Base-by-base conservation (phyloP, 768 basidiomycete species). In the Suillus brevipes region DNA sequence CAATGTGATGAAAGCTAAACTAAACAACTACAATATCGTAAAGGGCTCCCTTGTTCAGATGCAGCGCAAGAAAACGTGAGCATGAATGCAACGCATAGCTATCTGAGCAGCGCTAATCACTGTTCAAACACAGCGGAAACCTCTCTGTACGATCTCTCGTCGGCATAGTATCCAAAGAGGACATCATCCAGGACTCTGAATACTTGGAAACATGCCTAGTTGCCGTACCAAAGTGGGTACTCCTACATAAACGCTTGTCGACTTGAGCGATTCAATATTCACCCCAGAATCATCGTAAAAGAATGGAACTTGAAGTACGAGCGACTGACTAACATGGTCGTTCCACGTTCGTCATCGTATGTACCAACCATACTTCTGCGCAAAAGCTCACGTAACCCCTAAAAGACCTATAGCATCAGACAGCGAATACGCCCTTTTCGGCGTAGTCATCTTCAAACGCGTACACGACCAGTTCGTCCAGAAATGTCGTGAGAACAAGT, bases 401-500 rank as follows among this genome's bases (percentile, higher is more conserved):
- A 62, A 57, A 75, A 97, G 94, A 61, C 77, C 84, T 66, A 84
- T 98, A 60, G 83, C 89, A 4, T 85, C 89, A 34, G 97, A 99
- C 73, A 90, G 94, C 63, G 97, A 99, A 69, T 99, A 89, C 76
- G 83, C 85, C 31, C 83, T 99, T 18, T 95, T 91, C 71, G 82
- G 85, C 14, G 94, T 94, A 6, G 92, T 96, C 45, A 80, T 97
- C 42, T 99, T 99, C 85, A 88, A 88, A 72, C 89, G 91, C 69
- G 88, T 94, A 43, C 91, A 92, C 72, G 97, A 99, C 69, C 91
- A 96, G 64, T 98, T 97, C 74, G 78, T 88, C 3, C 95, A 98
- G 78, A 96, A 92, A 74, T 97, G 94, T 73, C 83, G 97, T 65
- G 97, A 99, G 76, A 89, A 94, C 77, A 99, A 97, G 95, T 97